Percentiles rank a stretch among this genome's conserved stretches.
Evolutionary conservation across 495 filamentous ascomycete genomes (phyloP).

Genomic region (Xylaria castorea): DNA sequence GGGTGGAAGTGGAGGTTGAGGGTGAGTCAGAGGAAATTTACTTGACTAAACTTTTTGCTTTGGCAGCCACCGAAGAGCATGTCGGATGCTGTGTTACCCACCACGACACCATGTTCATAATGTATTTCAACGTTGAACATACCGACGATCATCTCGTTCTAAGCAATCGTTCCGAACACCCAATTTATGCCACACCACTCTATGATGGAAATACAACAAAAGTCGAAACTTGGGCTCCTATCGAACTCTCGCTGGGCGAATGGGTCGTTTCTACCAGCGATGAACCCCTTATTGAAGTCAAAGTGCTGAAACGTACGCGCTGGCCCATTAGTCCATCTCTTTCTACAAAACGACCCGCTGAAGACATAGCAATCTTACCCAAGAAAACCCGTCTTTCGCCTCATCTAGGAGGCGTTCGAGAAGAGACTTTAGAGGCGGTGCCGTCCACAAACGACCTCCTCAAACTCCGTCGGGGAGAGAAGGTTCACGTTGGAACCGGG

Average conservation of each 20-base stretch:
- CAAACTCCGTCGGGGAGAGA: background rate
- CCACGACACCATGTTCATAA: background rate
- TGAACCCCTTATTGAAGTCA: background rate
- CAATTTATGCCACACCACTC: background rate
- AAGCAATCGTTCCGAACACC: background rate
- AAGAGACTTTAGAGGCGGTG: background rate
- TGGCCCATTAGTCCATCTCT: background rate
- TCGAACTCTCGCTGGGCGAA: background rate
- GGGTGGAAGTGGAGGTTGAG: background rate
- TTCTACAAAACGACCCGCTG: constrained; percentile 6
- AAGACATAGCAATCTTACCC: background rate
- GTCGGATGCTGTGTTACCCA: constrained; percentile 3
- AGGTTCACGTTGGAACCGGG: background rate
- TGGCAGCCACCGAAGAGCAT: background rate
- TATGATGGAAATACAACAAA: background rate
- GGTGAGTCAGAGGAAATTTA: background rate
- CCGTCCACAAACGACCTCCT: constrained; percentile 5
- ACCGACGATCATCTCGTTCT: constrained; percentile 1
- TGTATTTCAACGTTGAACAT: constrained; percentile 18
- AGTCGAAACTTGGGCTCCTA: background rate
- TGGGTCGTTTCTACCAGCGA: background rate
- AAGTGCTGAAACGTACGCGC: constrained; percentile 2
- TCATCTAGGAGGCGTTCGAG: background rate
- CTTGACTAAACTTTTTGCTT: background rate
- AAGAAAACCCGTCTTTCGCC: background rate